Evolutionary conservation across 331 rosid genomes (phyloP), one percentile per base, ranked within the genome.

Genomic region (Quercus lobata): DNA sequence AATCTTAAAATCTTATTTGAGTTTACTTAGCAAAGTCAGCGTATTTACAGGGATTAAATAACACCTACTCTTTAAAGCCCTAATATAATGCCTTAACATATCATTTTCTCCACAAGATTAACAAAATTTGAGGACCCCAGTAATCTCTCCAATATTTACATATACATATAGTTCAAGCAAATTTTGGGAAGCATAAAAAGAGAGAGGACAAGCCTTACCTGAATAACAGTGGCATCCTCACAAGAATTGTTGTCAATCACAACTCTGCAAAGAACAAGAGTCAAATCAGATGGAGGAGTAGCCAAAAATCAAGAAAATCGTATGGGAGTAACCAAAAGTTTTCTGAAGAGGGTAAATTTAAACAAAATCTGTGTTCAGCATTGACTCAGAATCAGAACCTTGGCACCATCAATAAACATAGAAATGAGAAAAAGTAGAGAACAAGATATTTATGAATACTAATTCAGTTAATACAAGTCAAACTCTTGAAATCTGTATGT

Each of bases 171-270:
- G 32, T 57, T 71, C 63, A 81, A 32, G 37, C 72, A 41, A 71
- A 74, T 35, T 80, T 75, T 72, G 32, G 54, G 61, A 78, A 82
- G 71, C 37, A 72, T 54, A 32, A n/a, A 66, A 61, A 58, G 30
- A 68, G 27, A 15, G 77, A 57, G 78, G 63, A 63, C 41, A 34
- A 77, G 57, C 82, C 73, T 72, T 72, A 92, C 98, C 97, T 87
- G 87, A 73, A 94, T 92, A 57, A 94, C 89, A 56, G 98, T 94
- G 57, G 97, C 92, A 79, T 88, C 89, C 83, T 86, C 82, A 41
- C 97, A 87, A 55, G 90, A 81, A 82, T 90, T 87, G 83, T 94
- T 92, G 71, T 94, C 97, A 65, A 95, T 91, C 82, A 94, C 97
- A 83, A 94, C 97, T 84, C 98, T 94, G 88, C 88, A 83, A 78